These are phyloP conservation scores for Cyclotella atomus DNA, from an alignment of 108 stramenopile species.

Conservation along the genomic window DNA sequence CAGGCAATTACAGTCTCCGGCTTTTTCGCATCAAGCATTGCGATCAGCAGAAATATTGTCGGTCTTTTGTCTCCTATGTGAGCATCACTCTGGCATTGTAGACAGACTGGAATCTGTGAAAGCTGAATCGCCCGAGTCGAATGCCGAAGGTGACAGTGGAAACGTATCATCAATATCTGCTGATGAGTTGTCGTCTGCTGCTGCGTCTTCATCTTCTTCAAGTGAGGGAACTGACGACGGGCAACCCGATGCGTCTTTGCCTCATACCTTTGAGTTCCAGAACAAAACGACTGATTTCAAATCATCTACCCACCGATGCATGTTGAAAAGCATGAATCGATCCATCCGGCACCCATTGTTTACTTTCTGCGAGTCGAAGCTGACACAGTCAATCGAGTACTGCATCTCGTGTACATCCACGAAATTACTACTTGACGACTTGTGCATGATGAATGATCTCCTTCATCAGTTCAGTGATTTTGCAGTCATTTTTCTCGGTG, in stretches of 20 bases:
- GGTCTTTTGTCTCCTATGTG: slow-evolving; percentile 23
- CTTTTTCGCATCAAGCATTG: slow-evolving; percentile 32
- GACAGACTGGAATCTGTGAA: neutral
- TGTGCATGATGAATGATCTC: slow-evolving; percentile 33
- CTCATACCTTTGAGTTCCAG: slow-evolving; percentile 20
- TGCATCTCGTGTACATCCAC: slow-evolving; percentile 6
- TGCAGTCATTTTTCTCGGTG: slow-evolving; percentile 26
- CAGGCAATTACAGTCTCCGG: slow-evolving; percentile 14
- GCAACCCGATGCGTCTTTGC: slow-evolving; percentile 7
- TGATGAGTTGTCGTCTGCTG: slow-evolving; percentile 24
- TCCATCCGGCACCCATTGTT: slow-evolving; percentile 37
- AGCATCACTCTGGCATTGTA: slow-evolving; percentile 27
- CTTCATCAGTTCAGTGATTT: slow-evolving; percentile 35
- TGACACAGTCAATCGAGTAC: slow-evolving; percentile 33
- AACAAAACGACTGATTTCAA: slow-evolving; percentile 9
- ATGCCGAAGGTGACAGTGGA: neutral
- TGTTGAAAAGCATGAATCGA: slow-evolving; percentile 13
- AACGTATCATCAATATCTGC: slow-evolving; percentile 38
- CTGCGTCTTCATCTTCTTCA: slow-evolving; percentile 10
- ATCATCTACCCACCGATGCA: neutral
- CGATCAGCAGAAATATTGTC: slow-evolving; percentile 31
- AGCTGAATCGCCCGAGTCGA: neutral
- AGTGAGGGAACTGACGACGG: slow-evolving; percentile 2
- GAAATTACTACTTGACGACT: slow-evolving; percentile 29
- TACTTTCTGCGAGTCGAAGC: slow-evolving; percentile 30